Percentiles rank a stretch among this genome's conserved stretches.
Evolutionary conservation across 2,329 filamentous ascomycete species (phyloP).

Genomic region (Epichloe glyceriae): DNA sequence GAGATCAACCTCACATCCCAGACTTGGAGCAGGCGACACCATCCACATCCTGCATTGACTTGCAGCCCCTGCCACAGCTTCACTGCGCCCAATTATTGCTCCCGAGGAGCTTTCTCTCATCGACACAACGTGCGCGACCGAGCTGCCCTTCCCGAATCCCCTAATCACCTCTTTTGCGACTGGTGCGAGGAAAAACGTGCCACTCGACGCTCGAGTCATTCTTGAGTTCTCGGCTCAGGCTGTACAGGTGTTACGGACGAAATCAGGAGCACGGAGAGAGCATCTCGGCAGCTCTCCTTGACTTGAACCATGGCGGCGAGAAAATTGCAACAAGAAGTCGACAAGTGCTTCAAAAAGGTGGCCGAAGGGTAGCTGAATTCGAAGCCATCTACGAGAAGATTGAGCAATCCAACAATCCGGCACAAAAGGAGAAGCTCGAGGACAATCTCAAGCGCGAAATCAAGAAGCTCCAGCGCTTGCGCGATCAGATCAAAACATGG

Average conservation of each 20-base stretch:
- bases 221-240: not conserved
- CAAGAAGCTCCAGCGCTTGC: slow-evolving; percentile 95
- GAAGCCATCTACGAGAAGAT: slow-evolving; percentile 98
- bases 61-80: not conserved
- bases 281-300: not conserved
- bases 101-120: not conserved
- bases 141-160: not conserved
- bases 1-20: slow-evolving; percentile 1
- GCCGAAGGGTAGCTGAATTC: slow-evolving; percentile 80
- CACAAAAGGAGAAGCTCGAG: slow-evolving; percentile 96
- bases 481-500: slow-evolving; percentile 99
- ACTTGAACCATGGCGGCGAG: slow-evolving; percentile 67
- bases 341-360: slow-evolving; percentile 99
- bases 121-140: not conserved
- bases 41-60: slow-evolving; percentile 3
- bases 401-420: slow-evolving; percentile 76
- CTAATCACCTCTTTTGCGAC: not conserved
- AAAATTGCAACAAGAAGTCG: slow-evolving; percentile 95
- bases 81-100: not conserved
- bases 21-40: not conserved
- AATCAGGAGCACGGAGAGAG: not conserved
- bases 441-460: slow-evolving; percentile 98
- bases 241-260: not conserved
- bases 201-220: not conserved
- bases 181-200: not conserved